phyloP scores from a whole-genome alignment of 371 early-diverging fungal species.

The Sporodiniella umbellata region DNA sequence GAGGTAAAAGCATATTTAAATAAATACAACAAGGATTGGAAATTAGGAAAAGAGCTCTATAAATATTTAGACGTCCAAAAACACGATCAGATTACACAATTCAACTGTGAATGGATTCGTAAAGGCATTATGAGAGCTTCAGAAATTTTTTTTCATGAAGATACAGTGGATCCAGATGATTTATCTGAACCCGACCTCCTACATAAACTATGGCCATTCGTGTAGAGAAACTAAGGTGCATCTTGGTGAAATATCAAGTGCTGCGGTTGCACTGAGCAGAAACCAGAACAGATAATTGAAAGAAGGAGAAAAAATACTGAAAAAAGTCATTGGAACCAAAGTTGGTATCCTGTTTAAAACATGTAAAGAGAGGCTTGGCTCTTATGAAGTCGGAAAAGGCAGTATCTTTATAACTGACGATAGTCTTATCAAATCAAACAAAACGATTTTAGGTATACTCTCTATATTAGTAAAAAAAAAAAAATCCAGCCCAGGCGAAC shows the following conservation, averaged over 20 bases:
- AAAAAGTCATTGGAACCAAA: conserved; percentile 3
- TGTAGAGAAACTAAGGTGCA: conserved; percentile 1
- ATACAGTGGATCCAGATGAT: background rate
- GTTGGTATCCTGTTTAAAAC: conserved; percentile 4
- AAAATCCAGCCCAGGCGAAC: conserved; percentile 5
- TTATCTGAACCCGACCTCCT: conserved; percentile 2
- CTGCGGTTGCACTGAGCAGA: background rate
- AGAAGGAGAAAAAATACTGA: conserved; percentile 1
- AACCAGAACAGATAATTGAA: conserved; percentile 1
- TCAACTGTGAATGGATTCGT: conserved; percentile 2
- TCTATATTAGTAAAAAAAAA: background rate
- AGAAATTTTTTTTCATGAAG: conserved; percentile 4
- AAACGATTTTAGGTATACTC: conserved; percentile 7
- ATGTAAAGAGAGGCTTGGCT: background rate
- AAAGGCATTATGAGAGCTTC: conserved; percentile 3
- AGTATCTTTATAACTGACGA: background rate
- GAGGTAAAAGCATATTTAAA: conserved; percentile 5
- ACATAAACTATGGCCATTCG: conserved; percentile 7
- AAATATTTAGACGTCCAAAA: conserved; percentile 1
- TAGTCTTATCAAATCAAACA: conserved; percentile 1
- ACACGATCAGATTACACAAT: conserved; percentile 3
- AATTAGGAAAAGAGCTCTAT: conserved; percentile 2
- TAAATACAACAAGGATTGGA: conserved; percentile 4
- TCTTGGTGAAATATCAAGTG: conserved; percentile 4
- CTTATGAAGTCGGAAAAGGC: conserved; percentile 3